Conservation (phyloP, 2,329 filamentous ascomycete genomes). For the Calycina herbarum region DNA sequence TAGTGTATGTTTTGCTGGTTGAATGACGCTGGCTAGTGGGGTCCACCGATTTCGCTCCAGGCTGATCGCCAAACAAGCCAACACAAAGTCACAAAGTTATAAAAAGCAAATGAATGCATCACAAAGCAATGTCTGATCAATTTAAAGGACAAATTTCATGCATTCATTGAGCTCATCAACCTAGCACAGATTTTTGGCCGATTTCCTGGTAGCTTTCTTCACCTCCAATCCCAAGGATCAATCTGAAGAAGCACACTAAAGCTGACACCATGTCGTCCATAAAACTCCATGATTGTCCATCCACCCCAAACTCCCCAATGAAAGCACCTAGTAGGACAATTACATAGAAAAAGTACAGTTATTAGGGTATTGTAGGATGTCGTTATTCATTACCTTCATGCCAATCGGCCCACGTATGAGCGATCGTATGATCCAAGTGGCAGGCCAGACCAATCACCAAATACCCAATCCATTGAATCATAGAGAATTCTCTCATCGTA, state of each 20-base stretch:
- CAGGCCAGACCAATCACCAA: constrained; percentile 16
- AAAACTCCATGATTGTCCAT: neutral
- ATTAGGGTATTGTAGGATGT: neutral
- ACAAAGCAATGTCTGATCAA: neutral
- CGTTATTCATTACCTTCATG: neutral
- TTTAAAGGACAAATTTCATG: neutral
- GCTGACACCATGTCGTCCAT: neutral
- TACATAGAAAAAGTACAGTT: neutral
- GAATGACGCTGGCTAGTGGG: no score
- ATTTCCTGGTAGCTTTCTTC: no score
- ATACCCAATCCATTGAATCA: constrained; percentile 26
- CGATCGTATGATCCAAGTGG: neutral
- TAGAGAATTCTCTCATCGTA: constrained; percentile 22
- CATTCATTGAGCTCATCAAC: constrained; percentile 1
- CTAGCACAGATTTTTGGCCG: neutral
- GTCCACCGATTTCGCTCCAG: no score
- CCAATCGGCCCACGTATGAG: neutral
- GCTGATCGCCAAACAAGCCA: no score
- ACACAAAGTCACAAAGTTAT: no score
- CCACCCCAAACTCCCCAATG: neutral
- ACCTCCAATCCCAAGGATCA: no score
- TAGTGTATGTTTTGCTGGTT: no score
- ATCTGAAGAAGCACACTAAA: neutral
- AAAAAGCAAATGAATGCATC: no score
- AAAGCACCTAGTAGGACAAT: constrained; percentile 6